phyloP scores from a whole-genome alignment of 2,329 filamentous ascomycete species.

The Neopestalotiopsis clavispora region DNA sequence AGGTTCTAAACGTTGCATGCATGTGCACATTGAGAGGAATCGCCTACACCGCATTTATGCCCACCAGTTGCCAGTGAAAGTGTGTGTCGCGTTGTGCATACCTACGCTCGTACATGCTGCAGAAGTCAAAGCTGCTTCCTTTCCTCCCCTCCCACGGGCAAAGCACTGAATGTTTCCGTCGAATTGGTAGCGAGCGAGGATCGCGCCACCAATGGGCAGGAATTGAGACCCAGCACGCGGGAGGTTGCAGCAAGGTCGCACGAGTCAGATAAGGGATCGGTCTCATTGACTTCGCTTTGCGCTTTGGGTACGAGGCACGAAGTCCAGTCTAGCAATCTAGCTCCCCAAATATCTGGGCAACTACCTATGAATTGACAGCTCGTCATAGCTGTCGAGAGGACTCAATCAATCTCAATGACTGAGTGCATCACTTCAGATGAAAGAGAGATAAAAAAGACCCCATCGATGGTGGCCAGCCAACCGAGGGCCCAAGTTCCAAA shows the following conservation, averaged over 20 bases:
- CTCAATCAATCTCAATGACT: not conserved
- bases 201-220: not conserved
- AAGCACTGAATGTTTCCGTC: not conserved
- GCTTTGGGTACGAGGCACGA: not conserved
- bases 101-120: not conserved
- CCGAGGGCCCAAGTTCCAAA: not conserved
- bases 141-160: not conserved
- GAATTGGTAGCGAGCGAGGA: not conserved
- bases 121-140: not conserved
- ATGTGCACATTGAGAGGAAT: not conserved
- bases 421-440: not conserved
- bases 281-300: not conserved
- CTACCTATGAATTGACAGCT: not conserved
- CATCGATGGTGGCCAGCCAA: not conserved
- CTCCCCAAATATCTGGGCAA: no score
- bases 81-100: not conserved
- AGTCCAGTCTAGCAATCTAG: no score
- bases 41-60: constrained; percentile 5
- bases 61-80: not conserved
- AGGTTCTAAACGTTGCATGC: constrained; percentile 12
- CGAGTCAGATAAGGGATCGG: constrained; percentile 1
- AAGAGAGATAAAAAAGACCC: not conserved
- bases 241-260: not conserved
- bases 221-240: not conserved
- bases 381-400: not conserved